Evolutionary conservation across 169 alveolate species (phyloP).

Genomic region (Cryptosporidium sp.): DNA sequence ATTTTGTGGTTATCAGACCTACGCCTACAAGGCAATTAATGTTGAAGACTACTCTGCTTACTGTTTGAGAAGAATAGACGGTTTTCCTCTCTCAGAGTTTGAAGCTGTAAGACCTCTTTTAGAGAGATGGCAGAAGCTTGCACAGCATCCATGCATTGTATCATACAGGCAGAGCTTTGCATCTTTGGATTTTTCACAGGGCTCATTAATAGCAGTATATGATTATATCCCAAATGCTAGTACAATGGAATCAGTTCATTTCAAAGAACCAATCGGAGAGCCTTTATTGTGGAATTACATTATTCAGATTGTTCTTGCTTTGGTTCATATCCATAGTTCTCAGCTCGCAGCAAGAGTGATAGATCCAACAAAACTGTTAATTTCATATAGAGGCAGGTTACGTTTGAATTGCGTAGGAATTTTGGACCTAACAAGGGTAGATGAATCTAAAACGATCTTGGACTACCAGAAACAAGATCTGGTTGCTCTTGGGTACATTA

Average conservation of each 20-base stretch:
- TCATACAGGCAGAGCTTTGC: slow-evolving; percentile 70
- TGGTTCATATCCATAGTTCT: slow-evolving; percentile 70
- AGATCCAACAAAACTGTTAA: slow-evolving; percentile 62
- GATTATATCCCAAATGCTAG: slow-evolving; percentile 75
- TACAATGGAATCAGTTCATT: slow-evolving; percentile 75
- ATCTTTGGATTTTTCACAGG: slow-evolving; percentile 60
- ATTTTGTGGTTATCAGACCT: slow-evolving; percentile 71
- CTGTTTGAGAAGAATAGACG: slow-evolving; percentile 63
- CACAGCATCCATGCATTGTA: slow-evolving; percentile 71
- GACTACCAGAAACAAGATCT: slow-evolving; percentile 73
- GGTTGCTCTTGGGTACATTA: slow-evolving; percentile 66
- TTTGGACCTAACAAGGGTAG: slow-evolving; percentile 57
- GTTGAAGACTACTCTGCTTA: slow-evolving; percentile 67
- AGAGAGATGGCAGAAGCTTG: slow-evolving; percentile 68
- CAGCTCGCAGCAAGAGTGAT: slow-evolving; percentile 75
- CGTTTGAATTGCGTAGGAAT: slow-evolving; percentile 71
- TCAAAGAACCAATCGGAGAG: slow-evolving; percentile 72
- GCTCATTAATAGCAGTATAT: slow-evolving; percentile 42
- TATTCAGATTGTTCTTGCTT: slow-evolving; percentile 63
- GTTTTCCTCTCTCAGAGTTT: slow-evolving; percentile 41
- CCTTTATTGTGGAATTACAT: slow-evolving; percentile 73
- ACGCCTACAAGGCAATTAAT: slow-evolving; percentile 72
- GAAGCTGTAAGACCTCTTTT: slow-evolving; percentile 27
- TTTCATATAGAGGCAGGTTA: slow-evolving; percentile 70
- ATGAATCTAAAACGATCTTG: slow-evolving; percentile 50